Conservation (phyloP, 441 rosid species). For the Rhodomyrtus psidioides region DNA sequence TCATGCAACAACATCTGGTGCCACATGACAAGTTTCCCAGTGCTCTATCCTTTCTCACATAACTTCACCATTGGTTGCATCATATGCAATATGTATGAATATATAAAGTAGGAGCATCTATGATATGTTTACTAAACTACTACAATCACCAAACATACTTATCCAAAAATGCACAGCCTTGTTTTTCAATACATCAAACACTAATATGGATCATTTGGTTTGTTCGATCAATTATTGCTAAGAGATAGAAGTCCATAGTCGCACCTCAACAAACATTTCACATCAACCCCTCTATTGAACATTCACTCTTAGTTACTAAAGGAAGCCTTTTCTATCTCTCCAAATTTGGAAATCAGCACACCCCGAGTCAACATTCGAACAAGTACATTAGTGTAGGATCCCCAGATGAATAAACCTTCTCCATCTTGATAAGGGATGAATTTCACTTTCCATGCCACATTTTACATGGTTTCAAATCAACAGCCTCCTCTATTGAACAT, state of each 20-base stretch:
- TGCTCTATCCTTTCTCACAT: neutral
- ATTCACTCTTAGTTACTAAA: neutral
- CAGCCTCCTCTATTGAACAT: neutral
- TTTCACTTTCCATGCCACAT: neutral
- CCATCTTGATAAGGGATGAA: neutral
- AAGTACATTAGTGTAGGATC: neutral
- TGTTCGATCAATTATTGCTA: neutral
- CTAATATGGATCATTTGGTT: neutral
- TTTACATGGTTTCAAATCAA: neutral
- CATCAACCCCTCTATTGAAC: neutral
- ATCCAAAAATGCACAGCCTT: neutral
- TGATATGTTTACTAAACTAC: neutral
- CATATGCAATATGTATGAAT: neutral
- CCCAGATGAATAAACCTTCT: neutral
- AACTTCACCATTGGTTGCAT: neutral
- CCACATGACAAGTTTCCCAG: neutral
- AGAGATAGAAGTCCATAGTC: neutral
- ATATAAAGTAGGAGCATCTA: neutral
- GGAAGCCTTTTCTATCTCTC: neutral
- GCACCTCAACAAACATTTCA: neutral
- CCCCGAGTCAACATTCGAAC: neutral
- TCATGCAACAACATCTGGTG: neutral
- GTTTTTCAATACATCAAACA: neutral
- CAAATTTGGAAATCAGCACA: neutral
- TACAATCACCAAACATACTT: neutral